Conservation (phyloP, 2,329 filamentous ascomycete species). For the Pseudopithomyces maydicus region DNA sequence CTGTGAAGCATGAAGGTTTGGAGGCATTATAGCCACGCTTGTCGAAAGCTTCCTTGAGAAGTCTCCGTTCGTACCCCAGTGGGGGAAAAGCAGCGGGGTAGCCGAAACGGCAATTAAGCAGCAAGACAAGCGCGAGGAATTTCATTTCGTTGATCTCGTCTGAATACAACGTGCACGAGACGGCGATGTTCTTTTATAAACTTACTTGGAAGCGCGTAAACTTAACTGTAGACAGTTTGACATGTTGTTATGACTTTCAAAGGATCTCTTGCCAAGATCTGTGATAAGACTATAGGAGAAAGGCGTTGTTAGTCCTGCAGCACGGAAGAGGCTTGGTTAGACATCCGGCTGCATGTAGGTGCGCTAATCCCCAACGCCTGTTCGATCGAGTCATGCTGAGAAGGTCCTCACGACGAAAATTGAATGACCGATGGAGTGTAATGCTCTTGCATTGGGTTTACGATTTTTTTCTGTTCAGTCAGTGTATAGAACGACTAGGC, state of each 20-base stretch:
- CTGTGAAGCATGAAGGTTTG: slow-evolving; percentile 15
- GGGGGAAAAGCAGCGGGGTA: slow-evolving; percentile 22
- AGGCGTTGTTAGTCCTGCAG: neutral
- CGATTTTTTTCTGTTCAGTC: no score
- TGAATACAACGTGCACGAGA: no score
- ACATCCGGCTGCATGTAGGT: neutral
- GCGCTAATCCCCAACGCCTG: no score
- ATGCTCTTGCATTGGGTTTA: no score
- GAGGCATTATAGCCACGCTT: slow-evolving; percentile 20
- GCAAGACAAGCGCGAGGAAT: no score
- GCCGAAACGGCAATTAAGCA: no score
- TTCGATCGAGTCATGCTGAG: no score
- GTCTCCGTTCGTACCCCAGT: slow-evolving; percentile 27
- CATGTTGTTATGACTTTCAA: slow-evolving; percentile 3
- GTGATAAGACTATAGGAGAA: neutral
- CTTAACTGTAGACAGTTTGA: slow-evolving; percentile 1
- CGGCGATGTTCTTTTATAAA: slow-evolving; percentile 2
- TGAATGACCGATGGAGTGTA: no score
- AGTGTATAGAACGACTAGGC: no score
- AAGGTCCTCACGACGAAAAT: no score
- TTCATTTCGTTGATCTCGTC: no score
- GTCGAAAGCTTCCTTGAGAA: slow-evolving; percentile 23
- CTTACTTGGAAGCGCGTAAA: neutral
- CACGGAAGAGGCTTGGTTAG: neutral
- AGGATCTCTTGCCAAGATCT: neutral